Conservation (phyloP, 106 monocot genomes). For the Gastrodia elata region DNA sequence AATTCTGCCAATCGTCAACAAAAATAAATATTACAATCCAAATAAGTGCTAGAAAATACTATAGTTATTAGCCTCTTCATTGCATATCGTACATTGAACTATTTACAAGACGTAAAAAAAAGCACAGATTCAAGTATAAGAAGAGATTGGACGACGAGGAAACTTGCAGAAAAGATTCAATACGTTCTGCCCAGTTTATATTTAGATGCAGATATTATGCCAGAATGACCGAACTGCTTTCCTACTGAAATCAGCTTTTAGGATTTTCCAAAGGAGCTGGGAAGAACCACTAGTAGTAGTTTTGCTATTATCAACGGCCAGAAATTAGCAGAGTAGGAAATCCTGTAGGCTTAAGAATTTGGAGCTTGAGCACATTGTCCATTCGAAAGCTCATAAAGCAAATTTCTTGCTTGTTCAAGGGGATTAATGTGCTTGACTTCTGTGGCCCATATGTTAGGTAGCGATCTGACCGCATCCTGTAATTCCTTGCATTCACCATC, state of each 20-base stretch:
- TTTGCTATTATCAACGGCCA: neutral
- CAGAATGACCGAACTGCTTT: neutral
- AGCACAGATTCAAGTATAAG: neutral
- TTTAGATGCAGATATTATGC: neutral
- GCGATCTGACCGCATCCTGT: conserved; percentile 7
- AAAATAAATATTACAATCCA: too few relatives aligned
- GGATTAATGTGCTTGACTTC: conserved; percentile 40
- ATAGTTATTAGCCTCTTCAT: too few relatives aligned
- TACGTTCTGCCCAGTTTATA: neutral
- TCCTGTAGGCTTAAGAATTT: neutral
- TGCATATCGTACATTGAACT: too few relatives aligned
- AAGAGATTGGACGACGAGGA: neutral
- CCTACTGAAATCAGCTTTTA: neutral
- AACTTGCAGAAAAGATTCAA: neutral
- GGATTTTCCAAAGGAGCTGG: neutral
- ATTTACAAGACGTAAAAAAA: too few relatives aligned
- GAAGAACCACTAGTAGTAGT: neutral
- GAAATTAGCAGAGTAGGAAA: too few relatives aligned
- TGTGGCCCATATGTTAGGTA: conserved; percentile 39
- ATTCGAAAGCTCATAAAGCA: conserved; percentile 27
- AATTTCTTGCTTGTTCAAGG: conserved; percentile 36
- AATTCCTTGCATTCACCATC: conserved; percentile 14
- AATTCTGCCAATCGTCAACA: too few relatives aligned
- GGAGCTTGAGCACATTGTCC: conserved; percentile 10
- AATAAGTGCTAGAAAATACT: too few relatives aligned